Evolutionary conservation across 345 rosid species (phyloP).

Genomic region (Gossypium herbaceum): DNA sequence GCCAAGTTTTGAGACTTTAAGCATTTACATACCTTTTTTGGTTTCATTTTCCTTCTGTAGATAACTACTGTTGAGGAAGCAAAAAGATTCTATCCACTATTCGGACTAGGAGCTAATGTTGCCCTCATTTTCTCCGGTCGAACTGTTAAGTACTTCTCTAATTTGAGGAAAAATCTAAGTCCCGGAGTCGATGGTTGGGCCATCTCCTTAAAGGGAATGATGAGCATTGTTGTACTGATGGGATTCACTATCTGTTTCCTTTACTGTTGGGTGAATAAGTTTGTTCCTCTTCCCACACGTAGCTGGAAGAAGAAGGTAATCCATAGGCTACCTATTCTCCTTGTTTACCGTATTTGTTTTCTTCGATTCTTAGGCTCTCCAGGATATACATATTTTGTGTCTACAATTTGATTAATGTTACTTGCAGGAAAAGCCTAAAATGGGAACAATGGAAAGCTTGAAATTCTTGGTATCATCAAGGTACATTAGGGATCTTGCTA

Average conservation of each 20-base stretch:
- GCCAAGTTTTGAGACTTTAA: neutral
- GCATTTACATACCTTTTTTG: neutral
- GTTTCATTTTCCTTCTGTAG: constrained; percentile 36
- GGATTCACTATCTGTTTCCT: constrained; percentile 75
- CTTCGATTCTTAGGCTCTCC: constrained; percentile 5
- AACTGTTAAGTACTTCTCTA: constrained; percentile 92
- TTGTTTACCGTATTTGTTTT: neutral
- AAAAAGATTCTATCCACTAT: constrained; percentile 81
- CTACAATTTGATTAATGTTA: neutral
- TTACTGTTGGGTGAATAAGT: constrained; percentile 92
- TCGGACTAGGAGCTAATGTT: constrained; percentile 89
- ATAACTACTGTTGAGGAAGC: constrained; percentile 90
- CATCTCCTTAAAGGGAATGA: constrained; percentile 84
- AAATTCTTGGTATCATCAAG: constrained; percentile 85
- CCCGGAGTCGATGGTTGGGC: constrained; percentile 99
- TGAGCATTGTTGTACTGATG: constrained; percentile 88
- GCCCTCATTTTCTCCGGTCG: constrained; percentile 91
- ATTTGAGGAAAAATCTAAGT: constrained; percentile 71
- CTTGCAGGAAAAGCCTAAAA: constrained; percentile 71
- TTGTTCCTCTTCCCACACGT: constrained; percentile 73
- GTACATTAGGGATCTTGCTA: constrained; percentile 89
- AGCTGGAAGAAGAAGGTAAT: constrained; percentile 82
- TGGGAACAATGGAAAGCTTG: constrained; percentile 97
- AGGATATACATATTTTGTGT: neutral
- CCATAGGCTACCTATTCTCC: neutral